Evolutionary conservation across 495 filamentous ascomycete genomes (phyloP), one percentile per base, ranked within the genome.

Genomic region (Staphylotrichum longicolle): DNA sequence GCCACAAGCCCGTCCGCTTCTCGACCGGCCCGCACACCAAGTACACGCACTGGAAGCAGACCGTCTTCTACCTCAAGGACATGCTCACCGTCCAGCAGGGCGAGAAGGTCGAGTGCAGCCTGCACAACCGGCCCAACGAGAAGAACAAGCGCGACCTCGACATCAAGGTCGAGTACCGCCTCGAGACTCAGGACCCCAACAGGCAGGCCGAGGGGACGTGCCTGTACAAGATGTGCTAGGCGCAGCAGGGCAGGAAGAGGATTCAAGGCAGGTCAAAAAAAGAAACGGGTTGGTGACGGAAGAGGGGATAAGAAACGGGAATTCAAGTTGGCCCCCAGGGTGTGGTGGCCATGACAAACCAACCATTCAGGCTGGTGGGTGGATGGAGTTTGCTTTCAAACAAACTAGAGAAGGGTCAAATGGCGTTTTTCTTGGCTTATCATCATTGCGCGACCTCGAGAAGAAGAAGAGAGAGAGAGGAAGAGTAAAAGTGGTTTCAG

Each of bases 21-120:
- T 91, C 88, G 42, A 95, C 91, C 39, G 91, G 91, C 11, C 91
- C 91, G 20, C 91, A 95, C 69, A 89, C 90, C 65, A 92, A 91
- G 79, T 93, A 93, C 72, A 95, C 91, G 12, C 91, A 95, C 82
- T 95, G 91, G 91, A 95, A 95, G 77, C 91, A 95, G 78, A 95
- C 91, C 14, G 91, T 95, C 39, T 93, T 95, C 80, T 95, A 95
- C 73, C 78, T 95, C 52, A 83, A 85, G 59, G 90, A 95, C 63
- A 86, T 93, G 30, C 78, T 97, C 63, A 93, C 91, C 12, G 87
- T 96, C 6, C 86, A 94, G 70, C 80, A 87, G 66, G 86, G 84
- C 40, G 93, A 96, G 74, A 75, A 79, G 62, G 83, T 97, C 59
- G 75, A 77, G 53, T 92, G 91, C 53, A 77, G 78, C 10, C 76